These are phyloP conservation scores for Persicaria tinctoria DNA, from an alignment of 148 eudicot genomes.

Conservation along the genomic window DNA sequence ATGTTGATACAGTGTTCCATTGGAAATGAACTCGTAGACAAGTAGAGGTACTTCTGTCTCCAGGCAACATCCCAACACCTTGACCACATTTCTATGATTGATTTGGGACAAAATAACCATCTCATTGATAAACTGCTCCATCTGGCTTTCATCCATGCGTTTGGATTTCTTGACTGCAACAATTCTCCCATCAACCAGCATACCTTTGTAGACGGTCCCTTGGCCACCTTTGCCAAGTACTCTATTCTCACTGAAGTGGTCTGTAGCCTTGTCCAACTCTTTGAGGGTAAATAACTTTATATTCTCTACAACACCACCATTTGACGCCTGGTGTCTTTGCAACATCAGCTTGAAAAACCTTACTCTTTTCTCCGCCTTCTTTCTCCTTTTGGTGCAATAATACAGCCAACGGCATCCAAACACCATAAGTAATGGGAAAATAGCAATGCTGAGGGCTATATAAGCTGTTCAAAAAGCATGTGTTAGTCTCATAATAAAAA, in stretches of 20 bases:
- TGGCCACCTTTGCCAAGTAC: background rate
- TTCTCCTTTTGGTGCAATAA: background rate
- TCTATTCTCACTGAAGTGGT: background rate
- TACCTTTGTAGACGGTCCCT: background rate
- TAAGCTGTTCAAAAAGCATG: background rate
- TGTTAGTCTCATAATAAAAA: no score
- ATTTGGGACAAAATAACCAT: conserved; percentile 1
- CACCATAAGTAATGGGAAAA: background rate
- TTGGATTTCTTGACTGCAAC: conserved; percentile 3
- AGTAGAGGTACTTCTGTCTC: conserved; percentile 6
- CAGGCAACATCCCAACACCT: background rate
- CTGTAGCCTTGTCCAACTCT: background rate
- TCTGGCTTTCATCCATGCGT: background rate
- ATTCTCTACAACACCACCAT: background rate
- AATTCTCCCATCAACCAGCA: background rate
- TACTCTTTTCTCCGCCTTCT: background rate
- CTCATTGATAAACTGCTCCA: conserved; percentile 1
- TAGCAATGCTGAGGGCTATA: background rate
- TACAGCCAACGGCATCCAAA: background rate
- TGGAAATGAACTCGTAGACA: conserved; percentile 1
- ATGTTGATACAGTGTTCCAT: conserved; percentile 3
- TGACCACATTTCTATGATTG: conserved; percentile 1
- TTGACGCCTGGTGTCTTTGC: background rate
- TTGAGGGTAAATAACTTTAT: background rate
- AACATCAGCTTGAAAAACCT: background rate